Percentiles rank a stretch among this genome's conserved stretches.
phyloP scores from a whole-genome alignment of 352 stramenopile genomes.

The Globisporangium nunn region DNA sequence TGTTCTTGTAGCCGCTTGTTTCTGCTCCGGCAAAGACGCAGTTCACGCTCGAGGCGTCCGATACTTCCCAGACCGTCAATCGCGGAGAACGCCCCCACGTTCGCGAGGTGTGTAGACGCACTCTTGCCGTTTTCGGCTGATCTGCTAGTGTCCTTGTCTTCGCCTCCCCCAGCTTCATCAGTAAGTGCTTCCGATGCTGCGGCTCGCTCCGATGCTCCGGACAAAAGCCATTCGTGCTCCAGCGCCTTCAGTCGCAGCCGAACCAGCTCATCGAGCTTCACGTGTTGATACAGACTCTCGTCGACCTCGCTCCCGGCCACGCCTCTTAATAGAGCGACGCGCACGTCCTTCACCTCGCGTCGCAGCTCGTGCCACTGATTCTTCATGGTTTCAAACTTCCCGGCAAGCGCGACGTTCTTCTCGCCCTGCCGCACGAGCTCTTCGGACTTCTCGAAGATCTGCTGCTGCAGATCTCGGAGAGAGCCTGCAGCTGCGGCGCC shows the following conservation, averaged over 20 bases:
- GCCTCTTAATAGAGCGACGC: constrained; percentile 38
- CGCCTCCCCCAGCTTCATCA: background rate
- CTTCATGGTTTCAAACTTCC: constrained; percentile 37
- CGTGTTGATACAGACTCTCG: constrained; percentile 56
- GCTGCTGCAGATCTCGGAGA: constrained; percentile 51
- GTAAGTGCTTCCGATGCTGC: background rate
- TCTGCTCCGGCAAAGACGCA: constrained; percentile 55
- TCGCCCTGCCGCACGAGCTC: constrained; percentile 72
- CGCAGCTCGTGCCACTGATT: constrained; percentile 32
- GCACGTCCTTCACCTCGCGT: constrained; percentile 45
- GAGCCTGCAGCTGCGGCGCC: constrained; percentile 19
- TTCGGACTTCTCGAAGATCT: constrained; percentile 65
- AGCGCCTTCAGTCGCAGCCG: constrained; percentile 57
- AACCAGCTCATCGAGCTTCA: constrained; percentile 62
- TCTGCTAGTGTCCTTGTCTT: background rate
- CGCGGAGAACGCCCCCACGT: constrained; percentile 56
- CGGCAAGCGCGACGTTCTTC: constrained; percentile 45
- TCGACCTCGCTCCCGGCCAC: constrained; percentile 49
- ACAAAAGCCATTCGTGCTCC: constrained; percentile 55
- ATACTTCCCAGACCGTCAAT: constrained; percentile 51
- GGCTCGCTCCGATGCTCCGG: constrained; percentile 5
- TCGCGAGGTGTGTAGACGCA: constrained; percentile 33
- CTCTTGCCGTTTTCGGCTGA: background rate
- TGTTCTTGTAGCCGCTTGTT: constrained; percentile 64
- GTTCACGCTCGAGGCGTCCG: constrained; percentile 60